Evolutionary conservation across 75 land plant genomes (phyloP), one percentile per base, ranked within the genome.

Genomic region (Picea glauca): DNA sequence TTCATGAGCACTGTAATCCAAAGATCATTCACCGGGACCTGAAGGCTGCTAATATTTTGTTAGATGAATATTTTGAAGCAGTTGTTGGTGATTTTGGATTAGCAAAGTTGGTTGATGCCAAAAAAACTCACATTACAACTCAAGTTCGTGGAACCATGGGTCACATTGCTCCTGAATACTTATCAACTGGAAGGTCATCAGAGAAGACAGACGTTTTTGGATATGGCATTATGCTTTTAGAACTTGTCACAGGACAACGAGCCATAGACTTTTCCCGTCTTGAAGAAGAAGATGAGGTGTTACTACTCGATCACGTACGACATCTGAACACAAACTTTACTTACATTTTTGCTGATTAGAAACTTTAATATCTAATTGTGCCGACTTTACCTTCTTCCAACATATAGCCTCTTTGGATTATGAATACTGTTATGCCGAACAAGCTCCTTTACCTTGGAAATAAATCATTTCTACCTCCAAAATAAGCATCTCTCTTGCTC

Each of bases 191-290:
- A 56, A 85, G 81, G 68, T 90, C 92, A 15, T 88, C 92, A 18
- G 92, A 90, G 61, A 88, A 88, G 79, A 90, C 92, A 21, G 92
- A 90, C 64, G 90, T 90, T 2, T 90, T 90, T 83, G 90, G 89
- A 13, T 87, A 83, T 78, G 88, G 88, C 3, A 72, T 87, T 75
- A 83, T 85, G 62, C 86, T 87, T 65, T 64, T 87, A 65, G 88
- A 87, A 72, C 86, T 87, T 60, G 85, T 87, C 15, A 87, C 88
- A 40, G 88, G 88, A 8, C 86, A 87, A 64, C 74, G 86, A n/a
- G 88, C 88, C 1, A 83, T 87, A 43, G 88, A 87, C 66, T 78
- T 87, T 26, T 75, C 80, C 13, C 87, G 91, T 17, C 78, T 90
- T 43, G 82, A 81, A 57, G 85, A 76, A 64, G 87, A 90, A 72